Evolutionary conservation across 1,139 yeast species (phyloP), one percentile per base, ranked within the genome.

Genomic region (Eremothecium gossypii): DNA sequence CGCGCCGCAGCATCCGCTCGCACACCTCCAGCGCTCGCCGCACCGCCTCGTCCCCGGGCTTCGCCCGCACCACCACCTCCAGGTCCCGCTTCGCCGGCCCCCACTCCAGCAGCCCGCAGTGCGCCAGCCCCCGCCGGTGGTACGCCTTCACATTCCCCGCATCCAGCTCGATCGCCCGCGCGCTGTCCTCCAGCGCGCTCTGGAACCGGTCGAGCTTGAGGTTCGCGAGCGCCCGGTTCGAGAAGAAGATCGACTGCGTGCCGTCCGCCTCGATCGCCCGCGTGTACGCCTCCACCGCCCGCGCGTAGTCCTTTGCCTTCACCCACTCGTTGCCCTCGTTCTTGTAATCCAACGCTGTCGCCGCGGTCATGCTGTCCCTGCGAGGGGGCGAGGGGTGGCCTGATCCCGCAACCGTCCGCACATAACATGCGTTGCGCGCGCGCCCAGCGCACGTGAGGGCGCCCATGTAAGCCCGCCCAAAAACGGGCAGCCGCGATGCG

Each of bases 221-320:
- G 52, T 87, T 81, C 1, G 86, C 95, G 49, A 86, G 94, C 0
- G 98, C 96, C 49, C 96, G 70, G 65, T 91, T 91, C 27, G 96
- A 79, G 60, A 68, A 84, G 56, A 78, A 82, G 13, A 89, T 76
- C 1, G 93, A 84, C 47, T 81, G 77, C n/a, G 68, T 55, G 5
- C 75, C 66, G 53, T 83, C 83, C 17, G 80, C 57, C 33, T 72
- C 79, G 40, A 89, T 83, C n/a, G 96, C 97, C 52, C 72, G 61
- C 2, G 91, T 75, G 60, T 91, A 91, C 9, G 71, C 60, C 4
- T 73, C 80, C 28, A 85, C 69, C 8, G 97, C 96, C 29, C 73
- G 72, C 8, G 72, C 73, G 54, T 67, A 84, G 48, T 77, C 70
- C 40, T 83, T 80, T 17, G 68, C 71, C 52, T 80, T 77, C 42